A percentile compares a stretch with the other conserved stretches of the same genome.
Conservation (phyloP, 768 basidiomycete species). For the Steccherinum ochraceum region DNA sequence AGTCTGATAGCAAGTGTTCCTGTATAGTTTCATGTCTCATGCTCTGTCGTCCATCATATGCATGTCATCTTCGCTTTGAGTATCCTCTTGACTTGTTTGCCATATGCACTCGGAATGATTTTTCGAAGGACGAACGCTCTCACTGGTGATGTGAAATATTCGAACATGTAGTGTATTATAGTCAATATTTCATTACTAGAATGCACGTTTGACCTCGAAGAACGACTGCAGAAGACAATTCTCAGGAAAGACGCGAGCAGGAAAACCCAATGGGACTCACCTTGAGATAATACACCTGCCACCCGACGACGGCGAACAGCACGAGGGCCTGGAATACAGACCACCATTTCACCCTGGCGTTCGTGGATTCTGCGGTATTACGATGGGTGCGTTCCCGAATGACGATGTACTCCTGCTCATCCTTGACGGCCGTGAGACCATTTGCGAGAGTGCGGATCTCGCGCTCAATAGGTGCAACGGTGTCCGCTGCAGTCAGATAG, state of each 20-base stretch:
- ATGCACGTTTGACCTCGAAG: conserved; percentile 89
- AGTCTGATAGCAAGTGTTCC: conserved; percentile 10
- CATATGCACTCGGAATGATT: no score
- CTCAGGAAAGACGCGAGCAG: conserved; percentile 6
- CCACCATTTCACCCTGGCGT: conserved; percentile 98
- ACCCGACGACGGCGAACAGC: conserved; percentile 84
- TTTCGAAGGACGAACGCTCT: background rate
- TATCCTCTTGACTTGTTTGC: no score
- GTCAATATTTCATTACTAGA: conserved; percentile 34
- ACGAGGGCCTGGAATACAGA: conserved; percentile 86
- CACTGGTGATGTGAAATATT: background rate
- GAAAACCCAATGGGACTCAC: conserved; percentile 30
- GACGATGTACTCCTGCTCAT: conserved; percentile 98
- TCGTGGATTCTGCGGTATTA: conserved; percentile 91
- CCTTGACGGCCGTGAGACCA: conserved; percentile 85
- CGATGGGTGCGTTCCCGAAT: conserved; percentile 89
- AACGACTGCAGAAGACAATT: conserved; percentile 48
- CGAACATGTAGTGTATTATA: background rate
- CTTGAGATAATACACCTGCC: conserved; percentile 98
- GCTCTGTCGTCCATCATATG: background rate
- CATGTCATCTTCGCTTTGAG: no score
- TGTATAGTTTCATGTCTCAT: background rate
- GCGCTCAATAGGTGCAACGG: conserved; percentile 91
- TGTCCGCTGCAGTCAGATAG: conserved; percentile 36
- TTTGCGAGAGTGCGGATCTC: conserved; percentile 85